Evolutionary conservation across 495 filamentous ascomycete species (phyloP), one percentile per base, ranked within the genome.

Genomic region (Aspergillus ellipticus): DNA sequence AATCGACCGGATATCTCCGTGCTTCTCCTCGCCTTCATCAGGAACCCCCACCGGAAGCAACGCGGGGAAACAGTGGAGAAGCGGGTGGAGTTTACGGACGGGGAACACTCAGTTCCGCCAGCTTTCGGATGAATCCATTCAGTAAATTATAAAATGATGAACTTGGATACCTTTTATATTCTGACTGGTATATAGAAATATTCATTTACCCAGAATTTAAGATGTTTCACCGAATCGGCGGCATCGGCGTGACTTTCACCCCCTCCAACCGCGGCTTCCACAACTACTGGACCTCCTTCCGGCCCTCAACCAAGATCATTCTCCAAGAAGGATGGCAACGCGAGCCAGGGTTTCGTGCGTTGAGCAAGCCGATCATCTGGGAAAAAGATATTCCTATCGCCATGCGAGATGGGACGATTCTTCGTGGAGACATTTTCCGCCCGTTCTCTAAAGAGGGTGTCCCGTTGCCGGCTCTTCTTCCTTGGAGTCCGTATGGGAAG

Each of bases 401-500:
- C 24, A 46, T 67, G 9, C 60, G 71, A 11, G 71, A 74, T 45
- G 68, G 71, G 11, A 31, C 31, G 20, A 50, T 26, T 1, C 43
- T 74, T 2, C 66, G 65, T 35, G 62, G 45, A 5, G 71, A 74
- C 29, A 45, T 74, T 20, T 74, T 65, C 49, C 55, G 71, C 21
- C 69, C 71, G 1, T 42, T 50, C 0, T 29, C 43, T 26, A 29
- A 52, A 9, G 41, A 46, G 17, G 52, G 57, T 8, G 33, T 56
- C 6, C 33, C 35, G 2, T 37, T 74, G 7, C 71, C 71, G 7
- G 71, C 65, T 10, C 51, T 75, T 15, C 21, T 75, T 1, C 45
- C 55, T n/a, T 71, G 62, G 62, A 63, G 55, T 21, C 66, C 66
- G 6, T 74, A 68, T 42, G 73, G 71, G 6, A 76, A 76, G 41